A percentile compares a stretch with the other conserved stretches of the same genome.
Evolutionary conservation across 805 yeast species (phyloP).

Genomic region (Metschnikowia dekortorum): DNA sequence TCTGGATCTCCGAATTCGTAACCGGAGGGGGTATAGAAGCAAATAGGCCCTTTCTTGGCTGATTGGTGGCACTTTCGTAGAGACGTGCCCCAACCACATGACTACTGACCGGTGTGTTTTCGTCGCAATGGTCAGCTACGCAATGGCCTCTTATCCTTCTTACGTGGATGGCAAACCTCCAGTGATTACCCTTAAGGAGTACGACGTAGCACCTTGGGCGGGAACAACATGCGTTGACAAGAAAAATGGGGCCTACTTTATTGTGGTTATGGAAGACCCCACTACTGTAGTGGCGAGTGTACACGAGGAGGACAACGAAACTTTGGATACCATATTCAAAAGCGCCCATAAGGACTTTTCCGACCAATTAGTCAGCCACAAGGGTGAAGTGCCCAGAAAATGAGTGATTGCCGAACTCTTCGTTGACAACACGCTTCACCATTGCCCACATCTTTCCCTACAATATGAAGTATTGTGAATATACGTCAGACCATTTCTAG

Average conservation of each 20-base stretch:
- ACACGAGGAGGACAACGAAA: slow-evolving; percentile 31
- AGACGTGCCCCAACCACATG: not conserved
- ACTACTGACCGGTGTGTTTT: not conserved
- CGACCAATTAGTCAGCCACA: slow-evolving; percentile 15
- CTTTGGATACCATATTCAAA: slow-evolving; percentile 41
- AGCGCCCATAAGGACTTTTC: slow-evolving; percentile 37
- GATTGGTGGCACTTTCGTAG: not conserved
- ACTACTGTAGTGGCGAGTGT: slow-evolving; percentile 42
- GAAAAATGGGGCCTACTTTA: slow-evolving; percentile 30
- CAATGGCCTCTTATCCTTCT: slow-evolving; percentile 33
- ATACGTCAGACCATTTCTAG: slow-evolving; percentile 22
- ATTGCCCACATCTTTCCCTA: not conserved
- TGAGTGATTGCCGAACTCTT: not conserved
- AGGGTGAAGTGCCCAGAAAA: slow-evolving; percentile 15
- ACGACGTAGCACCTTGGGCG: slow-evolving; percentile 53
- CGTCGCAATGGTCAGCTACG: not conserved
- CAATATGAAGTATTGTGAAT: not conserved
- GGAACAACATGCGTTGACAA: slow-evolving; percentile 46
- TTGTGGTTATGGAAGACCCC: slow-evolving; percentile 44
- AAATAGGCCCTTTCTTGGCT: not conserved
- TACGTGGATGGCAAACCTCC: slow-evolving; percentile 46
- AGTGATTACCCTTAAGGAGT: slow-evolving; percentile 39
- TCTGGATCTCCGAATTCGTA: not conserved
- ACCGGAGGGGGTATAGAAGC: not conserved
- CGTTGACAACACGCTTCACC: not conserved